These are phyloP conservation scores for Hypoxylon rubiginosum DNA, from an alignment of 2,329 filamentous ascomycete genomes.

Conservation along the genomic window DNA sequence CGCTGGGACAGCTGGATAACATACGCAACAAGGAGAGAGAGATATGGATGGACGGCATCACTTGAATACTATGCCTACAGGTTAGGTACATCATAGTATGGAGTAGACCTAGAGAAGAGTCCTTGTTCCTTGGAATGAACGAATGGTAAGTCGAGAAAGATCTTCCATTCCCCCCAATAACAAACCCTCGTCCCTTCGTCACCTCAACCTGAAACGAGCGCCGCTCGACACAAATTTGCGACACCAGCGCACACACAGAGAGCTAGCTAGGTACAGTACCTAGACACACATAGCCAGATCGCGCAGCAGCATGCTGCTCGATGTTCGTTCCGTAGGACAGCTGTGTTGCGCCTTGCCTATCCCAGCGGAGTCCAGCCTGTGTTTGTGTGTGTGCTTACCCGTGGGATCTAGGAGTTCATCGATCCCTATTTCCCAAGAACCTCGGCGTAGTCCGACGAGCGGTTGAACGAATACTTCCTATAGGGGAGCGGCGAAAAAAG, in stretches of 20 bases:
- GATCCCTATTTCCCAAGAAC: background rate
- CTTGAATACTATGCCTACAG: background rate
- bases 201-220: slow-evolving; percentile 42
- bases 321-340: slow-evolving; percentile 24
- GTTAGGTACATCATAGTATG: background rate
- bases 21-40: background rate
- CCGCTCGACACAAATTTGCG: slow-evolving; percentile 34
- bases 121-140: background rate
- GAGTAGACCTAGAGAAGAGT: background rate
- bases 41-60: background rate
- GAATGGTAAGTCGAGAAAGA: background rate
- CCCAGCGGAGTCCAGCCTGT: background rate
- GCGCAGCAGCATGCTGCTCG: slow-evolving; percentile 28
- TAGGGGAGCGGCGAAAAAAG: background rate
- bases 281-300: slow-evolving; percentile 22
- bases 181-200: slow-evolving; percentile 6
- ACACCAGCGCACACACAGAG: slow-evolving; percentile 22
- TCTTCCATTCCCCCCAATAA: background rate
- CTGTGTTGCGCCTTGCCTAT: slow-evolving; percentile 3
- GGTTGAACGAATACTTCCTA: background rate
- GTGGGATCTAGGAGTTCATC: slow-evolving; percentile 19
- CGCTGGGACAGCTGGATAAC: background rate
- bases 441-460: slow-evolving; percentile 21
- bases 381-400: slow-evolving; percentile 7
- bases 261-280: too few species aligned